Evolutionary conservation across 768 basidiomycete genomes (phyloP).

Genomic region (Mrakia blollopis): DNA sequence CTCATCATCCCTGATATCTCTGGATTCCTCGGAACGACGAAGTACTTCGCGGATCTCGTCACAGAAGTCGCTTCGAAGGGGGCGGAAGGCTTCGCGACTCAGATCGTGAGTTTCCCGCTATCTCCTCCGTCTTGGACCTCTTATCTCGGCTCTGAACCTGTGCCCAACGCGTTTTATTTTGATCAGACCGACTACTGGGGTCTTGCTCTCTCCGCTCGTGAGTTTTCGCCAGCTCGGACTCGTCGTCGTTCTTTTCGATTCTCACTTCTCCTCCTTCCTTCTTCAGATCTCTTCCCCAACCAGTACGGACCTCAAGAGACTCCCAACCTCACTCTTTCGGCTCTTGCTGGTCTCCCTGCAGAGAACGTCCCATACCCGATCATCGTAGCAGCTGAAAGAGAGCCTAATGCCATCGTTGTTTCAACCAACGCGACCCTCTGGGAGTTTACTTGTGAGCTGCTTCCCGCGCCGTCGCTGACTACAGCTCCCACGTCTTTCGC

Average conservation of each 20-base stretch:
- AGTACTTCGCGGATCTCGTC: constrained; percentile 42
- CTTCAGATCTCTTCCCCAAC: constrained; percentile 36
- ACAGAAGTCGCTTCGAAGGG: constrained; percentile 40
- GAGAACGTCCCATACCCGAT: constrained; percentile 41
- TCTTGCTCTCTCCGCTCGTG: constrained; percentile 16
- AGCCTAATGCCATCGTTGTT: constrained; percentile 37
- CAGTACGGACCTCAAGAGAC: constrained; percentile 39
- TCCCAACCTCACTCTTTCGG: constrained; percentile 39
- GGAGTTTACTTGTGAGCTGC: constrained; percentile 43
- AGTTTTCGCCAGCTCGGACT: no score
- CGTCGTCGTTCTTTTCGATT: no score
- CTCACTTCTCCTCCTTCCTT: no score
- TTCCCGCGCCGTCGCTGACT: constrained; percentile 33
- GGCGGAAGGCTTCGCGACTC: constrained; percentile 39
- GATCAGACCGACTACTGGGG: constrained; percentile 41
- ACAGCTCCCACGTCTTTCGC: no score
- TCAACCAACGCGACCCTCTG: constrained; percentile 43
- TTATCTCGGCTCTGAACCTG: neutral
- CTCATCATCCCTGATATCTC: constrained; percentile 41
- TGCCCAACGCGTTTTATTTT: neutral
- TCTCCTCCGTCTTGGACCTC: no score
- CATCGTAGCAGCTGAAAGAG: constrained; percentile 43
- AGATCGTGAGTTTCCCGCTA: constrained; percentile 35
- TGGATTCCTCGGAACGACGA: constrained; percentile 35
- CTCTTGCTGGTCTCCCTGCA: constrained; percentile 34